These are phyloP conservation scores for Blastocladiella britannica DNA, from an alignment of 192 early-diverging fungal genomes.

Conservation along the genomic window DNA sequence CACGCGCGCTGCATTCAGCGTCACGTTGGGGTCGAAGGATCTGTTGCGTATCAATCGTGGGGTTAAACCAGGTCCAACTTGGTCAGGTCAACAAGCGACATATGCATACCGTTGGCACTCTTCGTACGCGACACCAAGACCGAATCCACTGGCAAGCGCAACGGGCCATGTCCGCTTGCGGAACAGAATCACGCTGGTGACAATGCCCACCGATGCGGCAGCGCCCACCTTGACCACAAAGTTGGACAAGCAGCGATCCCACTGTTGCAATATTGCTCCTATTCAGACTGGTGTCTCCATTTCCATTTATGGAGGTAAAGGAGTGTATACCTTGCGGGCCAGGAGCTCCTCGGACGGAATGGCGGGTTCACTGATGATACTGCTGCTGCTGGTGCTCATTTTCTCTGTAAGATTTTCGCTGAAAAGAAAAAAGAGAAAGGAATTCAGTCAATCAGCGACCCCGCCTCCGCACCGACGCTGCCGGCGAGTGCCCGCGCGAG, in stretches of 20 bases:
- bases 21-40: neutral
- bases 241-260: conserved; percentile 67
- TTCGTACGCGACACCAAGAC: conserved; percentile 59
- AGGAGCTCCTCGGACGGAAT: neutral
- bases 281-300: conserved; percentile 1
- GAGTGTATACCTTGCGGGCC: neutral
- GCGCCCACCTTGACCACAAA: conserved; percentile 57
- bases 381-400: too few relatives aligned
- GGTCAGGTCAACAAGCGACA: neutral
- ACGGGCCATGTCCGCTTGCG: conserved; percentile 75
- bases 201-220: conserved; percentile 64
- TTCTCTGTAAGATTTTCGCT: too few relatives aligned
- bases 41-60: too few relatives aligned
- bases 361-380: too few relatives aligned
- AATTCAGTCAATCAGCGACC: too few relatives aligned
- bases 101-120: conserved; percentile 36
- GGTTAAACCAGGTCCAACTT: neutral
- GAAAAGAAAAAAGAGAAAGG: too few relatives aligned
- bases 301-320: neutral
- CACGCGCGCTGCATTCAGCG: neutral
- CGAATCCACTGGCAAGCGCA: conserved; percentile 57
- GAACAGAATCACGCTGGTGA: conserved; percentile 69
- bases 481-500: too few relatives aligned
- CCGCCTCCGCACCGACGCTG: too few relatives aligned
- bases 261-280: conserved; percentile 21